A percentile compares a stretch with the other conserved stretches of the same genome.
These are phyloP conservation scores for Didymella exigua DNA, from an alignment of 2,329 filamentous ascomycete species.

Conservation along the genomic window DNA sequence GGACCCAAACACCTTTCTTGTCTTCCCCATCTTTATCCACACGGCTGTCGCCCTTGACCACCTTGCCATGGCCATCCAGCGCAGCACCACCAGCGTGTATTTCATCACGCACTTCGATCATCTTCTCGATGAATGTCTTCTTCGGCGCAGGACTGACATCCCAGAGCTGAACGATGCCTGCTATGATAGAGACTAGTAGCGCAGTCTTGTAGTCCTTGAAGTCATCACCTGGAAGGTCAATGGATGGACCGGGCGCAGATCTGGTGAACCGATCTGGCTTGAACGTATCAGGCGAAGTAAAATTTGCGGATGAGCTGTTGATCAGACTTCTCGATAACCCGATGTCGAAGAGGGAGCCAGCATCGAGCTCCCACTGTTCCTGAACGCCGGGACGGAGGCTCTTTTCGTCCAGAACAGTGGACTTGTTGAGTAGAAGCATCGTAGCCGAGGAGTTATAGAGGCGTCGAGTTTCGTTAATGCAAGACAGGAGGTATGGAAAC, in stretches of 20 bases:
- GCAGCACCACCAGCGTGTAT: slow-evolving; percentile 36
- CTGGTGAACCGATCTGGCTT: slow-evolving; percentile 37
- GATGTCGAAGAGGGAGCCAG: slow-evolving; percentile 36
- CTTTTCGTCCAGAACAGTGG: slow-evolving; percentile 31
- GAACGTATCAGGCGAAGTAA: slow-evolving; percentile 30
- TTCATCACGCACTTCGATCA: slow-evolving; percentile 42
- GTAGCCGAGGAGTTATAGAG: slow-evolving; percentile 35
- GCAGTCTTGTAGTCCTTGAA: slow-evolving; percentile 30
- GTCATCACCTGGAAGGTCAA: slow-evolving; percentile 19
- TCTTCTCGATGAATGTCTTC: slow-evolving; percentile 39
- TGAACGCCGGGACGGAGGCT: slow-evolving; percentile 22
- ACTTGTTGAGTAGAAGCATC: slow-evolving; percentile 28
- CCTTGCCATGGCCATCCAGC: slow-evolving; percentile 15
- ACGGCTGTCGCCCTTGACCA: slow-evolving; percentile 4
- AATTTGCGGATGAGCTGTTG: slow-evolving; percentile 36
- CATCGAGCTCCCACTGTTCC: slow-evolving; percentile 36
- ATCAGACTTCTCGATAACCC: slow-evolving; percentile 39
- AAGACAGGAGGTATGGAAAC: slow-evolving; percentile 38
- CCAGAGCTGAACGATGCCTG: slow-evolving; percentile 45
- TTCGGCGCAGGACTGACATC: slow-evolving; percentile 42
- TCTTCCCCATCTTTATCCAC: slow-evolving; percentile 16
- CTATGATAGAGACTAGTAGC: slow-evolving; percentile 36
- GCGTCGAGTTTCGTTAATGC: slow-evolving; percentile 40
- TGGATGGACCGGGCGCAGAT: slow-evolving; percentile 20
- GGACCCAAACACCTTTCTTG: slow-evolving; percentile 51